Evolutionary conservation across 106 monocot species (phyloP).

Genomic region (Allium sativum): DNA sequence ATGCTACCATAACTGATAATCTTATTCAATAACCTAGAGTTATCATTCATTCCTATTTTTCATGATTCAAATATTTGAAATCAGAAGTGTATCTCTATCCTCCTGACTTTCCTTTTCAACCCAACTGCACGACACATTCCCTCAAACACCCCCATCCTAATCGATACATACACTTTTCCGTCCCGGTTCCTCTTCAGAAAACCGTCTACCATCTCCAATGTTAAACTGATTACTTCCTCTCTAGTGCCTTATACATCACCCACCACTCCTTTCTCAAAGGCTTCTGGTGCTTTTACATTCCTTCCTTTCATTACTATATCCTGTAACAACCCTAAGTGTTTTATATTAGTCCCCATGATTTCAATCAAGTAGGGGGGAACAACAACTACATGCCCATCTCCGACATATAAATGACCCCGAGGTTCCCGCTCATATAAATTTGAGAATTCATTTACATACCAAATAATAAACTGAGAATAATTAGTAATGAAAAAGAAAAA

Average conservation of each 20-base stretch:
- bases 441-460: too few relatives aligned
- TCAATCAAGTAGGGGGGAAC: slow-evolving; percentile 35
- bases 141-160: slow-evolving; percentile 25
- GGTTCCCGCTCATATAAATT: slow-evolving; percentile 64
- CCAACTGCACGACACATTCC: slow-evolving; percentile 24
- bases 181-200: slow-evolving; percentile 41
- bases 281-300: slow-evolving; percentile 44
- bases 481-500: too few relatives aligned
- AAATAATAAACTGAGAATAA: too few relatives aligned
- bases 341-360: slow-evolving; percentile 39
- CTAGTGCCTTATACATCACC: slow-evolving; percentile 21
- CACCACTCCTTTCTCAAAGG: slow-evolving; percentile 34
- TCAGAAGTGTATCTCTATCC: neutral
- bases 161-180: slow-evolving; percentile 33
- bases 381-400: slow-evolving; percentile 51
- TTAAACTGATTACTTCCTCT: slow-evolving; percentile 27
- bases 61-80: neutral
- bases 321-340: slow-evolving; percentile 22
- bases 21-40: too few relatives aligned
- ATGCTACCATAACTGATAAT: too few relatives aligned
- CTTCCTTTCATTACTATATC: slow-evolving; percentile 33
- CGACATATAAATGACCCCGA: slow-evolving; percentile 84
- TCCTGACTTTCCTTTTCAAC: slow-evolving; percentile 5
- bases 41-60: too few relatives aligned
- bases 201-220: slow-evolving; percentile 39